Base-by-base conservation (phyloP, 257 asterid genomes). In the Anisodus tanguticus region DNA sequence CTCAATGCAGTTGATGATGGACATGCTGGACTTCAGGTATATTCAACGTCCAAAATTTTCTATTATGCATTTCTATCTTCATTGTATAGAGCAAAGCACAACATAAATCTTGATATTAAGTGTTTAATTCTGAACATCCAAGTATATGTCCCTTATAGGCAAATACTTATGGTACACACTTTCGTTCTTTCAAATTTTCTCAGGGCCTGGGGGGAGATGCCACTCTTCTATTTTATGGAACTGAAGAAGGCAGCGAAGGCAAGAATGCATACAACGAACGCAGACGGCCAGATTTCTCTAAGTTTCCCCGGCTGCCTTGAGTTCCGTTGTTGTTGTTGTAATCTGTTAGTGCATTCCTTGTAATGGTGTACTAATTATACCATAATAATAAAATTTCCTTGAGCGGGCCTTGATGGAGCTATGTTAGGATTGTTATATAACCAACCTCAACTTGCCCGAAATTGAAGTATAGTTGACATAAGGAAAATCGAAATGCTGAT, bases 1-100 rank as follows among this genome's bases (percentile, higher is more conserved):
- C 90, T 96, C 81, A 94, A 96, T 88, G 98, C 99, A 37, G 94
- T 89, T 37, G 99, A 96, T 70, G 99, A 96, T 87, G 99, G 98
- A 2, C 97, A 93, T 85, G 89, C 98, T 57, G 99, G 99, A 78
- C 98, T 96, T 86, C 99, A 95, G 99, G 99, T 93, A 89, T 31
- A 31, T 49, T 37, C 31, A 9, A 16, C 59, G 11, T 69, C 43
- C 1, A 43, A 59, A 39, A 51, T 4, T 13, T 57, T 15, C 62
- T n/a, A 15, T n/a, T 57, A 31, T 57, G 67, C 35, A 60, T 60
- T 60, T 60, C 67, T 60, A 37, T n/a, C 11, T 60, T 60, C 67
- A 60, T 60, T 60, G 12, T 60, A 6, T 60, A 19, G 26, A 71
- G 17, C 57, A 4, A 43, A 60, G 13, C 35, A 3, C 67, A 60